Evolutionary conservation across 1,284 basidiomycete genomes (phyloP).

Genomic region (Ustilago loliicola): DNA sequence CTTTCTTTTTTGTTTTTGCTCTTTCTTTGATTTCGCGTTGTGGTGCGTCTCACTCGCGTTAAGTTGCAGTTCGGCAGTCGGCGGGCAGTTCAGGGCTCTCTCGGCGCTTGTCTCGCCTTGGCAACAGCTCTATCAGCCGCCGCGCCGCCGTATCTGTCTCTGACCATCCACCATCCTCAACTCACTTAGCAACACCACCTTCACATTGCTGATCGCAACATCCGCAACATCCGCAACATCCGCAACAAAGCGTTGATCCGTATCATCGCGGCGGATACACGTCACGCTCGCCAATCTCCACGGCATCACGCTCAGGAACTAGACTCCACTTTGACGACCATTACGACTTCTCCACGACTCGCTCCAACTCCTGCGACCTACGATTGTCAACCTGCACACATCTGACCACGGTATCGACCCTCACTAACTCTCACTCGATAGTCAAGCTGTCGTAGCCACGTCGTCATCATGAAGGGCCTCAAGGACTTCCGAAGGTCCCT

Average conservation of each 20-base stretch:
- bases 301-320: neutral
- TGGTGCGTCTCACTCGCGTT: neutral
- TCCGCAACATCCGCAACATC: no score
- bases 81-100: neutral
- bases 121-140: slow-evolving; percentile 4
- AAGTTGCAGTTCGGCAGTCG: slow-evolving; percentile 7
- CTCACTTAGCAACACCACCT: neutral
- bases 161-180: neutral
- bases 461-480: slow-evolving; percentile 63
- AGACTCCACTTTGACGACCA: slow-evolving; percentile 3
- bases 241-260: neutral
- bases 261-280: neutral
- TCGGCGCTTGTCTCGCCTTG: slow-evolving; percentile 3
- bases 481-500: slow-evolving; percentile 67
- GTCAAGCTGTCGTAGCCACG: neutral
- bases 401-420: neutral
- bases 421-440: no score
- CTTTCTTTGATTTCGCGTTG: neutral
- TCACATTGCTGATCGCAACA: neutral
- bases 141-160: neutral
- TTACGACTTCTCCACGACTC: slow-evolving; percentile 4
- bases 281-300: neutral
- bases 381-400: neutral
- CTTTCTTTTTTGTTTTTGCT: neutral
- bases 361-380: neutral